Base-by-base conservation (phyloP, 2,329 filamentous ascomycete genomes). In the Aspergillus clavatus region DNA sequence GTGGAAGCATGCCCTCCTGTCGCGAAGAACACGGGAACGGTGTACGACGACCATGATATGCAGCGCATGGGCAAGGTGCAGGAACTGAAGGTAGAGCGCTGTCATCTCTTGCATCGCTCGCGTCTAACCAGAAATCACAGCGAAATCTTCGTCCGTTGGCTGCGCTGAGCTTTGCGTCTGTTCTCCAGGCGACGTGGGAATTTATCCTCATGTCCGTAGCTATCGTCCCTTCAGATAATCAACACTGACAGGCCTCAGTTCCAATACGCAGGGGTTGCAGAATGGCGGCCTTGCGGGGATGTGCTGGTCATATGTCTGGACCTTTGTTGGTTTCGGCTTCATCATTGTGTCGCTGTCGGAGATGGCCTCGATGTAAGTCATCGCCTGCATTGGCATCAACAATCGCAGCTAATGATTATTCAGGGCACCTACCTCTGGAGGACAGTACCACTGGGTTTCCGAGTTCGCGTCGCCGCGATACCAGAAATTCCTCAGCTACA, bases 271-370 rank as follows among this genome's bases (percentile, higher is more conserved):
- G 22, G 60, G 59, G 1, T 44, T 62, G 6, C 43, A 52, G 14
- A 52, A 63, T 46, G 58, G 58, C 2, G 59, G 61, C 3, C 40
- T 55, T n/a, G 48, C 58, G 3, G 60, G 57, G 12, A 37, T 61
- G 47, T 56, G 60, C 29, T 62, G 59, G 58, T 56, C 61, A 0
- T 69, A 59, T 45, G 46, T 70, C 5, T 63, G 62, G 52, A 67
- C 83, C 23, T 69, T 84, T 14, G 81, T 90, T 5, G 83, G 85
- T 0, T 78, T 85, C 21, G 84, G 86, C 5, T 83, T 82, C 19
- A 75, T 90, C 14, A 60, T 69, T 23, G 52, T 54, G 12, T 68
- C 67, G 3, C 72, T 91, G 58, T 79, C 85, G 0, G 88, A 94
- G 63, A 74, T 89, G 67, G 63, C 65, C 8, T 67, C 63, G 1